Evolutionary conservation across 106 monocot genomes (phyloP), one percentile per base, ranked within the genome.

Genomic region (Vanilla planifolia): DNA sequence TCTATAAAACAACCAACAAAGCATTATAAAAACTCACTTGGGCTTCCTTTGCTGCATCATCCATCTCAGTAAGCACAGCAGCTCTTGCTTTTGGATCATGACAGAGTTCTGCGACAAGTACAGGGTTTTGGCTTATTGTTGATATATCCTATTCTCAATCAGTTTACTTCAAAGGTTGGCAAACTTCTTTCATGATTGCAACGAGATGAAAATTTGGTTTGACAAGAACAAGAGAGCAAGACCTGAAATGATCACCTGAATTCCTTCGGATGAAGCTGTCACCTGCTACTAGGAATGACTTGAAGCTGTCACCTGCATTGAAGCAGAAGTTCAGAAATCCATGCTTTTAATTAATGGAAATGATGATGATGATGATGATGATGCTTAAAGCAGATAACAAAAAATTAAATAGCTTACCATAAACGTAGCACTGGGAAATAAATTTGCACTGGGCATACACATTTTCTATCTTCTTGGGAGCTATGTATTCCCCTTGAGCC

Each of bases 381-480:
- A 50, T 8, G 50, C 26, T 50, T 26, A 50, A 25, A 21, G 3
- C 16, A 20, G 17, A 43, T 23, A 44, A 9, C 17, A n/a, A 48
- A 66, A 3, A 6, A 44, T 36, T 43, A 43, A 46, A 62, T 50
- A n/a, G n/a, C 68, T 62, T 77, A 98, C 98, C 98, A 71, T 98
- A 98, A 6, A 98, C 52, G 68, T 92, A 92, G 64, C 91, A 91
- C 58, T 98, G 96, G 20, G 96, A 45, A 70, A 92, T 48, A 66
- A 85, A 92, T 24, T 79, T 92, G 88, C 92, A 98, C 72, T 98
- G 91, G 7, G 85, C 88, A 77, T 98, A 98, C 6, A 92, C 88
- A 68, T 92, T 98, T 67, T 98, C 98, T 51, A 98, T 92, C 77
- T 98, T 98, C 77, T 98, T 92, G 36, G 98, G 98, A 33, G 98